Percentiles rank a stretch among this genome's conserved stretches.
Evolutionary conservation across 2,329 filamentous ascomycete genomes (phyloP).

Genomic region (Arthrinium phaeospermum): DNA sequence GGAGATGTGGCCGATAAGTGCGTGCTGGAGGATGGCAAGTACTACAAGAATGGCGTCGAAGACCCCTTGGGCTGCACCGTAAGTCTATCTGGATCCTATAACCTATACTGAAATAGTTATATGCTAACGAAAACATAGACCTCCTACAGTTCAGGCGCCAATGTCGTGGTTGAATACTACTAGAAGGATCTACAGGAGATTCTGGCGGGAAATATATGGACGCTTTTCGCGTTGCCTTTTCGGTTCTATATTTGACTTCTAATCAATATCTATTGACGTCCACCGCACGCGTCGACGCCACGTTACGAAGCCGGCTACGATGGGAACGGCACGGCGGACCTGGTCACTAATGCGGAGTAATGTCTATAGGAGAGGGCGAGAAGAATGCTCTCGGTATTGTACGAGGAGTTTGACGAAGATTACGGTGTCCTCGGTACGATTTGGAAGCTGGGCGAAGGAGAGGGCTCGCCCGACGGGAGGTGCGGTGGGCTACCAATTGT

Average conservation of each 20-base stretch:
- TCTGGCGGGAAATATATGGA: not conserved
- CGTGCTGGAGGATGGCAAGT: slow-evolving; percentile 55
- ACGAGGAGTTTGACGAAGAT: slow-evolving; percentile 10
- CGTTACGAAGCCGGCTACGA: slow-evolving; percentile 31
- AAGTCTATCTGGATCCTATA: slow-evolving; percentile 49
- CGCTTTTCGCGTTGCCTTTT: slow-evolving; percentile 29
- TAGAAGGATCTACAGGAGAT: slow-evolving; percentile 24
- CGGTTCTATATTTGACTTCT: slow-evolving; percentile 39
- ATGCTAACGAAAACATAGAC: not conserved
- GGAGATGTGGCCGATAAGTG: slow-evolving; percentile 68
- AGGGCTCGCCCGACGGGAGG: not conserved
- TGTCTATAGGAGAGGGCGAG: slow-evolving; percentile 8
- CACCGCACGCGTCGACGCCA: slow-evolving; percentile 32
- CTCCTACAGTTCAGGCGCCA: slow-evolving; percentile 39
- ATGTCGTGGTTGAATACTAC: slow-evolving; percentile 52
- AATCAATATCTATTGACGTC: slow-evolving; percentile 41
- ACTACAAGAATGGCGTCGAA: not conserved
- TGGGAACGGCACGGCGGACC: slow-evolving; percentile 36
- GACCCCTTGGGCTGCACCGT: slow-evolving; percentile 75
- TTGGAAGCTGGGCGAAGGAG: not conserved
- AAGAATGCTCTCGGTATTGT: not conserved
- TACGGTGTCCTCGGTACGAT: not conserved
- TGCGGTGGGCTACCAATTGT: not conserved
- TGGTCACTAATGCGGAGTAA: slow-evolving; percentile 44
- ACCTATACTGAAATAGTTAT: slow-evolving; percentile 8